Evolutionary conservation across 176 grass and related monocot genomes (phyloP), one percentile per base, ranked within the genome.

Genomic region (Aegilops umbellulata): DNA sequence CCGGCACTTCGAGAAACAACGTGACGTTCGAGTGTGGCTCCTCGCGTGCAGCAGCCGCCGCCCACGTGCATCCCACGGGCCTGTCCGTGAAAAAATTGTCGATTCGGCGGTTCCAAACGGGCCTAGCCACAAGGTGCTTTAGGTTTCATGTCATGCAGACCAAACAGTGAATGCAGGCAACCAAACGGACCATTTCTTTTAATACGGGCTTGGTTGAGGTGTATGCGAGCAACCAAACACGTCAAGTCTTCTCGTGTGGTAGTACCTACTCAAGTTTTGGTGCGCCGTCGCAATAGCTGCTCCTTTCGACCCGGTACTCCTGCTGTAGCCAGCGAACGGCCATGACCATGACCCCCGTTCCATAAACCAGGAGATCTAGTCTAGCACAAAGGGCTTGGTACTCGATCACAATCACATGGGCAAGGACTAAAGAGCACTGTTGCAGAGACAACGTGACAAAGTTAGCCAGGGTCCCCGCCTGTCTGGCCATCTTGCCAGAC

Each of bases 361-460:
- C n/a, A 31, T 36, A 39, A 57, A 30, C 24, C 49, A 49, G 69
- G 26, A 58, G 7, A 46, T 7, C 24, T 3, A 74, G 46, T 7
- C 24, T 3, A 74, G 46, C 34, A 34, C 1, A 74, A 27, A 55
- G 44, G 44, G 68, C n/a, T 75, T 55, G 34, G 77, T 13, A 6
- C 69, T 72, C 55, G 7, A 58, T 22, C 55, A 58, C 55, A 58
- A 9, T 53, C 68, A 22, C 16, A 39, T 8, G 23, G 7, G 17
- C 23, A n/a, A 27, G 66, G 60, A 4, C 8, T 65, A 31, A n/a
- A 58, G 55, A 58, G 38, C 71, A 49, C n/a, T 67, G 86, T 76
- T 30, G 16, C 69, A 51, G 23, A 36, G 22, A 38, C 14, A 61
- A 70, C 19, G 39, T 32, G 66, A 62, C 77, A 86, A 86, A 80